Percentiles rank a stretch among this genome's conserved stretches.
Conservation (phyloP, 2,329 filamentous ascomycete genomes). For the Arthrobotrys sphaeroides region DNA sequence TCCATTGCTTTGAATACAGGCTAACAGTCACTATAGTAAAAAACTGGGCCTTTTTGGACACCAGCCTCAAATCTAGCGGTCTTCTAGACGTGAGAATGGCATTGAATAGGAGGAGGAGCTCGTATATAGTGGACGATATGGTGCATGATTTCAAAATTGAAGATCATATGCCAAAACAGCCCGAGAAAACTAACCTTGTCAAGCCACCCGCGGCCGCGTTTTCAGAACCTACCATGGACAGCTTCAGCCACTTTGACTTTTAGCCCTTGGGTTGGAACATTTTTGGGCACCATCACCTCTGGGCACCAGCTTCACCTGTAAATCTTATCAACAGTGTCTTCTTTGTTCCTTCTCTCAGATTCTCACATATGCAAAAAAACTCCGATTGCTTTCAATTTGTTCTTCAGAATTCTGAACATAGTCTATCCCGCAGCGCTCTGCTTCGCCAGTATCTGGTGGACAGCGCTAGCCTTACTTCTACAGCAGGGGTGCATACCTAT, state of each 20-base stretch:
- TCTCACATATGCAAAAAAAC: too few species aligned
- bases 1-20: conserved; percentile 14
- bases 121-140: conserved; percentile 80
- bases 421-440: too few species aligned
- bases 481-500: too few species aligned
- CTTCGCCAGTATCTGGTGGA: too few species aligned
- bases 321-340: too few species aligned
- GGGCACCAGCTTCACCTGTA: not conserved
- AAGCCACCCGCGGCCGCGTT: conserved; percentile 79
- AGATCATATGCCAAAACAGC: conserved; percentile 58
- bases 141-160: conserved; percentile 61
- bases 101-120: conserved; percentile 71
- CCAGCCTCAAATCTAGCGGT: conserved; percentile 60
- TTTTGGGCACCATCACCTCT: not conserved
- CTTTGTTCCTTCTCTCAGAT: too few species aligned
- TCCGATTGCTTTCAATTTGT: too few species aligned
- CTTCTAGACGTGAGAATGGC: conserved; percentile 61
- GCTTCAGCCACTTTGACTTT: conserved; percentile 92
- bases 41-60: conserved; percentile 79
- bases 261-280: conserved; percentile 62
- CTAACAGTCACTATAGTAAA: conserved; percentile 66
- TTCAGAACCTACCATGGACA: conserved; percentile 89
- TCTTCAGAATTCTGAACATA: too few species aligned
- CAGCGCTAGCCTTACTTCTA: too few species aligned
- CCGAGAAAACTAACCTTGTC: conserved; percentile 61